Conservation (phyloP, 768 basidiomycete genomes). For the Agaricus subrufescens region DNA sequence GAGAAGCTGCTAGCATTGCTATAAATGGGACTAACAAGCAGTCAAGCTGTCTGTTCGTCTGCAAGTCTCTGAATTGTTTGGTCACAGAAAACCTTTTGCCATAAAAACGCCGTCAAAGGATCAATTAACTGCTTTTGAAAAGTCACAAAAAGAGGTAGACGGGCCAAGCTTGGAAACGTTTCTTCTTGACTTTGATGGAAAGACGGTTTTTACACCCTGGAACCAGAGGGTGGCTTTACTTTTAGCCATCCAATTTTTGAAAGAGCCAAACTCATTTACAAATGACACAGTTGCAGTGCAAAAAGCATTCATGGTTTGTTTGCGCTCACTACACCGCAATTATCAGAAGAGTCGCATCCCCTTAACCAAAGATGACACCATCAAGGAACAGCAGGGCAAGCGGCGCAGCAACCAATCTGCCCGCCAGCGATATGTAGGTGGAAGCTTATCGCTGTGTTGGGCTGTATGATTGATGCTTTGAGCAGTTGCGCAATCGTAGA, state of each 20-base stretch:
- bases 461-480: too few relatives aligned
- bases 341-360: too few relatives aligned
- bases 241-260: neutral
- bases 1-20: too few relatives aligned
- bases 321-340: too few relatives aligned
- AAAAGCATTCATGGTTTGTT: too few relatives aligned
- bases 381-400: neutral
- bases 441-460: too few relatives aligned
- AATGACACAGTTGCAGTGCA: neutral
- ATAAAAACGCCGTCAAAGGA: too few relatives aligned
- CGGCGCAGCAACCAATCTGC: neutral
- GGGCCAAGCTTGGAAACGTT: neutral
- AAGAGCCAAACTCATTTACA: neutral
- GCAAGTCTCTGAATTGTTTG: too few relatives aligned
- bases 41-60: too few relatives aligned
- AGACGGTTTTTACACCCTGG: neutral
- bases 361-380: neutral
- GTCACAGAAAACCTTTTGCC: too few relatives aligned
- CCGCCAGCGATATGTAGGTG: neutral
- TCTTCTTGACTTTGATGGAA: neutral
- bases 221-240: neutral
- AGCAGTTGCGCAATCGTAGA: too few relatives aligned
- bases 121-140: neutral
- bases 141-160: neutral
- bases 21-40: too few relatives aligned